Base-by-base conservation (phyloP, 2,329 filamentous ascomycete genomes). In the Myriosclerotinia duriaeana region DNA sequence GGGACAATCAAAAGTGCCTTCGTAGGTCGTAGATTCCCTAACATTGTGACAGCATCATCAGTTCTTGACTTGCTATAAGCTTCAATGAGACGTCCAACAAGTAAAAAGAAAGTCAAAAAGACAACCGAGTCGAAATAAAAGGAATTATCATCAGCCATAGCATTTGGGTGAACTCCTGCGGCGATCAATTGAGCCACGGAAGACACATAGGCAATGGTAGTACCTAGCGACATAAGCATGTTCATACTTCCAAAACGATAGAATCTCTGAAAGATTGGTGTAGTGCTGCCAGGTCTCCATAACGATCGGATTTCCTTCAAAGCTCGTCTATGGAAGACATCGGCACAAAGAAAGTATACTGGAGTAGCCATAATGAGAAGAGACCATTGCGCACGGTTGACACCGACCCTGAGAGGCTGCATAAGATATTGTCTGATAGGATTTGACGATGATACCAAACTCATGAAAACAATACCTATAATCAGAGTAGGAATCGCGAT, bases 191-290 rank as follows among this genome's bases (percentile, higher is more conserved):
- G 88, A 20, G 87, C 89, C 34, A 96, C 80, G 0, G 92, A 96
- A 0, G 92, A 89, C 69, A 96, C 81, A 76, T 96, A 97, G 1
- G 93, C 93, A 68, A 97, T 92, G 2, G 87, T 89, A 0, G 93
- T 96, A 7, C 93, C 93, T 2, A 96, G 83, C 9, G 90, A 95
- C 78, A 97, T 93, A 68, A 97, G 84, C 80, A 96, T 89, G 75
- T 96, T 96, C 93, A 97, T 97, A 80, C 93, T 97, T 11, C 93
- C 93, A 74, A 97, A 97, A n/a, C 90, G 88, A 77, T 93, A 92
- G 74, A 97, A 93, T 17, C 93, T 84, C 71, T 89, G 85, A 20
- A 91, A 72, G 5, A 96, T 76, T 0, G 92, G 90, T 0, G 89
- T 89, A 48, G 84, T 86, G 75, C 92, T 96, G 38, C 87, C 85